Conservation (phyloP, 805 yeast species). For the Nakazawaea holstii region DNA sequence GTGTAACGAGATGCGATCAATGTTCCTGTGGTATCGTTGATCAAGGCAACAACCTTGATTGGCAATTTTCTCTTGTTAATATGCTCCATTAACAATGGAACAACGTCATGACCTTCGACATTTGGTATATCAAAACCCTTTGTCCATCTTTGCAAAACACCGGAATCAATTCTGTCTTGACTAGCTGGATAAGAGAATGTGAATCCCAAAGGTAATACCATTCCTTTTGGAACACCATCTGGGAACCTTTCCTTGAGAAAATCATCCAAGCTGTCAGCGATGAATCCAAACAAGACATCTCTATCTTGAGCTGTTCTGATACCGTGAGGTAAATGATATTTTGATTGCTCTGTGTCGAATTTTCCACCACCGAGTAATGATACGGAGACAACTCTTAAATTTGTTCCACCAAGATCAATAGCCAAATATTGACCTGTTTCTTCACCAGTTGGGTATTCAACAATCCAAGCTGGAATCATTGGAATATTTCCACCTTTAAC, state of each 20-base stretch:
- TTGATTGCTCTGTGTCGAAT: constrained; percentile 85
- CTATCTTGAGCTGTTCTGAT: constrained; percentile 73
- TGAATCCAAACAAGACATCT: constrained; percentile 82
- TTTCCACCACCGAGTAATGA: constrained; percentile 65
- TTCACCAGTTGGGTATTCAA: constrained; percentile 53
- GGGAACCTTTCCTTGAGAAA: constrained; percentile 70
- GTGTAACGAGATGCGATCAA: constrained; percentile 94
- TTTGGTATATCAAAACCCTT: constrained; percentile 95
- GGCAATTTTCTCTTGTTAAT: constrained; percentile 66
- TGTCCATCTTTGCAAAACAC: constrained; percentile 95
- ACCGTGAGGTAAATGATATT: constrained; percentile 71
- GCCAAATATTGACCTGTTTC: constrained; percentile 58
- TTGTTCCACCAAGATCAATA: constrained; percentile 59
- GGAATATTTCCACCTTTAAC: constrained; percentile 55
- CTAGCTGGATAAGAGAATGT: constrained; percentile 92
- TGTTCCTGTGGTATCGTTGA: constrained; percentile 97
- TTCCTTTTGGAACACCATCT: constrained; percentile 49
- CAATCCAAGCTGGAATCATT: constrained; percentile 57
- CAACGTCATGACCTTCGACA: constrained; percentile 95
- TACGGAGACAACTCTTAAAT: constrained; percentile 50
- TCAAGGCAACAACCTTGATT: constrained; percentile 85
- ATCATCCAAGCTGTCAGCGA: constrained; percentile 75
- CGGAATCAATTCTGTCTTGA: constrained; percentile 78
- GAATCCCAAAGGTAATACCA: constrained; percentile 80
- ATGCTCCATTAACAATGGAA: constrained; percentile 80